Evolutionary conservation across 2,329 filamentous ascomycete genomes (phyloP), one percentile per base, ranked within the genome.

Genomic region (Fusarium marasasianum): DNA sequence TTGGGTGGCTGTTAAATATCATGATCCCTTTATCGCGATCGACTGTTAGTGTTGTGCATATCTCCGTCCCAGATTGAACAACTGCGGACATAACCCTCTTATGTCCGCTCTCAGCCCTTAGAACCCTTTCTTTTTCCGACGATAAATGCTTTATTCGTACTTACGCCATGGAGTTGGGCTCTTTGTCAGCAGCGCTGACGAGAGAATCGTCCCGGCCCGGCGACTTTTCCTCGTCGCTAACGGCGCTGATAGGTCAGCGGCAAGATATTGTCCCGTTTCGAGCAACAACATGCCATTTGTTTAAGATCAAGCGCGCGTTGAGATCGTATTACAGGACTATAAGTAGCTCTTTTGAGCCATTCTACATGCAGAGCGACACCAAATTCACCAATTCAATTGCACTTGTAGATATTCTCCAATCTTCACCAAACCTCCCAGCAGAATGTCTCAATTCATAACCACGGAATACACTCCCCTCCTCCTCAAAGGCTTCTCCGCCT

Each of bases 1-100:
- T 18, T 1, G 15, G 14, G 22, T 33, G 31, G 8, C 2, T 6
- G 2, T 24, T 6, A 11, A 14, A 4, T 11, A 3, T 51, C 22
- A 24, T 4, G 0, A 20, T 8, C 0, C 17, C 31, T 18, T 8
- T 1, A 14, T 2, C 0, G 15, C 15, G 1, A 1, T 35, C 4
- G 12, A 20, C 15, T 7, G 8, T 8, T 48, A 2, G 47, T 13
- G 15, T 35, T 51, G 3, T 8, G 12, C 8, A 8, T 24, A 24
- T 51, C 17, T 51, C 48, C 17, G 48, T 8, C 8, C 0, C 8
- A 4, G 2, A 10, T 18, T 14, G 11, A 10, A 24, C 6, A 5
- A 18, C 0, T 10, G 0, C 29, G 48, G 48, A 35, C 17, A 51
- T 35, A 35, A 15, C 0, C 2, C 17, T 20, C 17, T 35, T 51